Evolutionary conservation across 2,329 filamentous ascomycete genomes (phyloP).

Genomic region (Colletotrichum sp.): DNA sequence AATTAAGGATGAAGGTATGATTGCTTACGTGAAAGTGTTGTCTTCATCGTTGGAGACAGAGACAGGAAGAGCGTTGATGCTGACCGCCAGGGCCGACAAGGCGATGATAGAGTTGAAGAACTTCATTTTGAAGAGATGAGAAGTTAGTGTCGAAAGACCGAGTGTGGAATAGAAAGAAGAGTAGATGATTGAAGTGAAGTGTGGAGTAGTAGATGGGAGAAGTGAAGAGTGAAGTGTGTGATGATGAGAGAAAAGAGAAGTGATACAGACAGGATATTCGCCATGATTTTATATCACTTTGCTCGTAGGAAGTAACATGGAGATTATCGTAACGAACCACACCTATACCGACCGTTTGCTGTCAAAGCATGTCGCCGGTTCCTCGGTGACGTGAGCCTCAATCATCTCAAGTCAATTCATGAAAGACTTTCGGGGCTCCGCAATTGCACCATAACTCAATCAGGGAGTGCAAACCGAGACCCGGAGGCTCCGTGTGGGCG

Average conservation of each 20-base stretch:
- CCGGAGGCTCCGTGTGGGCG: neutral
- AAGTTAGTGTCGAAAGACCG: neutral
- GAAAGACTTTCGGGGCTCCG: conserved; percentile 10
- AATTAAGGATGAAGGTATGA: accelerated
- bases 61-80: conserved; percentile 17
- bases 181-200: neutral
- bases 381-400: neutral
- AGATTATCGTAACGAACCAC: neutral
- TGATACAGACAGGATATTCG: neutral
- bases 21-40: neutral
- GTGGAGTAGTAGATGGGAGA: neutral
- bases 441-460: neutral
- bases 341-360: neutral
- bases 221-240: neutral
- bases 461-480: neutral
- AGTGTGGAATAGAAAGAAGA: neutral
- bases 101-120: conserved; percentile 4
- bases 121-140: neutral
- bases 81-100: conserved; percentile 18
- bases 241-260: neutral
- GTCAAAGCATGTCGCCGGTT: neutral
- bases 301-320: neutral
- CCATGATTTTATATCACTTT: neutral
- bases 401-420: neutral
- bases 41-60: conserved; percentile 5